phyloP scores from a whole-genome alignment of 2,329 filamentous ascomycete species.

The Penicillium sp. region DNA sequence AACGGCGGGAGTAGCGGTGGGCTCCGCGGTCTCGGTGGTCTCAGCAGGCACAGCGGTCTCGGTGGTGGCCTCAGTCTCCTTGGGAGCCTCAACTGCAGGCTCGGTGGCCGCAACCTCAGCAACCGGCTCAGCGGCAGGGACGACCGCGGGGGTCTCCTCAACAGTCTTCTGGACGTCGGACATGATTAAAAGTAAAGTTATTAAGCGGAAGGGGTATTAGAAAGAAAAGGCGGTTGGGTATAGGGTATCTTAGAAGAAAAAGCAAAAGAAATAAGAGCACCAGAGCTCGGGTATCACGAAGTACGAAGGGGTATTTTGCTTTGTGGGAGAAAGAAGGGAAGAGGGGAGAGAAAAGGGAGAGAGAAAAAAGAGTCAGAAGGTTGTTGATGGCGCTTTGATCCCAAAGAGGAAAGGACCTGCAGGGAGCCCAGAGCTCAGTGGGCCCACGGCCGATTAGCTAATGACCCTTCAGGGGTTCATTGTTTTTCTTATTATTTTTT shows the following conservation, averaged over 20 bases:
- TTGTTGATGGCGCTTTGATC: constrained; percentile 20
- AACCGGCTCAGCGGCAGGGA: constrained; percentile 16
- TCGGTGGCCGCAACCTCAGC: constrained; percentile 15
- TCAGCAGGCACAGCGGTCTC: constrained; percentile 12
- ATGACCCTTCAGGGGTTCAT: constrained; percentile 18
- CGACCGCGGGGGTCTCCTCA: constrained; percentile 27
- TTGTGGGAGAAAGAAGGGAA: constrained; percentile 16
- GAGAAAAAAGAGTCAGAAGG: constrained; percentile 20
- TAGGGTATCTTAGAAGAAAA: constrained; percentile 26
- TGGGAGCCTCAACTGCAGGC: constrained; percentile 10
- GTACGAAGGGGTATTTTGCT: constrained; percentile 21
- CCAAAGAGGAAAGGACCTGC: constrained; percentile 26
- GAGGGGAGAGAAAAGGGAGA: constrained; percentile 21
- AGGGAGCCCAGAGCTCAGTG: constrained; percentile 24
- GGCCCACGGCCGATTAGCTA: constrained; percentile 19
- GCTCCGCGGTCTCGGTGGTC: constrained; percentile 13
- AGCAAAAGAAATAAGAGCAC: constrained; percentile 29
- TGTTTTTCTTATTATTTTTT: neutral
- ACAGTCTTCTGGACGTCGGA: constrained; percentile 27
- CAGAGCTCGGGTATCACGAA: constrained; percentile 28
- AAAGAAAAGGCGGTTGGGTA: constrained; percentile 19
- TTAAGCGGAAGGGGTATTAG: constrained; percentile 23
- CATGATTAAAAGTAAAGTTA: constrained; percentile 25
- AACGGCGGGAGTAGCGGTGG: constrained; percentile 9
- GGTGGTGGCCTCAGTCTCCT: constrained; percentile 13